phyloP scores from a whole-genome alignment of 176 grass and related monocot genomes.

The Aegilops bicornis region DNA sequence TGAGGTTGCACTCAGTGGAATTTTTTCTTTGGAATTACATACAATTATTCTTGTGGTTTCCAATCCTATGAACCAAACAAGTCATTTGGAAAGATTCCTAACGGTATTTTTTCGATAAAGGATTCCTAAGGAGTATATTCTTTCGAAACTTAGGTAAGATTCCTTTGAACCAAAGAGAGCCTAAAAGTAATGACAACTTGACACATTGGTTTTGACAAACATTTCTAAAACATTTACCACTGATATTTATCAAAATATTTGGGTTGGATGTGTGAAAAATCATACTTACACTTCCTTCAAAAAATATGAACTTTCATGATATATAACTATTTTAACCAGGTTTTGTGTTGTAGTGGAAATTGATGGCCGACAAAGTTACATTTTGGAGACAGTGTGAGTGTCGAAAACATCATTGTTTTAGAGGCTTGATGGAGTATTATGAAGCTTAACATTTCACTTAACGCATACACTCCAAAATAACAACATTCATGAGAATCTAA shows the following conservation, averaged over 20 bases:
- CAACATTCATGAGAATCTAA: not conserved
- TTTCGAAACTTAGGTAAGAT: not conserved
- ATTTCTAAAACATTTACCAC: not conserved
- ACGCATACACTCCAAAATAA: not conserved
- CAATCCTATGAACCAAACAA: not conserved
- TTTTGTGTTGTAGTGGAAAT: too few relatives aligned
- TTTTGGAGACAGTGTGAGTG: not conserved
- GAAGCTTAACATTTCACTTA: not conserved
- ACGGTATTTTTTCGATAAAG: not conserved
- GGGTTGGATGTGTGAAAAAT: too few relatives aligned
- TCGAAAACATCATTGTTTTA: not conserved
- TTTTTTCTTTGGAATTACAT: too few relatives aligned
- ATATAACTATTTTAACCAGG: too few relatives aligned
- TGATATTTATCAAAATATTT: not conserved
- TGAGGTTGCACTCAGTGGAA: too few relatives aligned
- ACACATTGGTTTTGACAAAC: not conserved
- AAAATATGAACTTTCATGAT: too few relatives aligned
- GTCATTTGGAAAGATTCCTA: not conserved
- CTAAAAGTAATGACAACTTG: not conserved
- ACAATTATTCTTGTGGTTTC: not conserved
- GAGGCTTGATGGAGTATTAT: not conserved
- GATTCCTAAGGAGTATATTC: too few relatives aligned
- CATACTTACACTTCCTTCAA: too few relatives aligned
- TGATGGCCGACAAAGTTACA: not conserved
- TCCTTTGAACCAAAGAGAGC: not conserved